A percentile compares a stretch with the other conserved stretches of the same genome.
Evolutionary conservation across 768 basidiomycete species (phyloP).

Genomic region (Boletus subparvulus): DNA sequence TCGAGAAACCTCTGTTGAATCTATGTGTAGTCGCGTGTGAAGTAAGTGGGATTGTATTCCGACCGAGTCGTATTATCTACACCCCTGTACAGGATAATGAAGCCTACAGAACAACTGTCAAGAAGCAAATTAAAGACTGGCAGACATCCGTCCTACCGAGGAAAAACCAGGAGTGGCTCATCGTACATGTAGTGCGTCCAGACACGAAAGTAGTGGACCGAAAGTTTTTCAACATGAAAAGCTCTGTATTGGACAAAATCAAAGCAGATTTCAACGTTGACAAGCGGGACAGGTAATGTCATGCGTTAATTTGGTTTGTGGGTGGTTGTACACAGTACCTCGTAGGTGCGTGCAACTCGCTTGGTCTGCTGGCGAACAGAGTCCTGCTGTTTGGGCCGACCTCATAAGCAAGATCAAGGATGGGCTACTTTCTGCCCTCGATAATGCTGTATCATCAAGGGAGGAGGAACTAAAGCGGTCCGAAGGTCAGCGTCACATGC

Average conservation of each 20-base stretch:
- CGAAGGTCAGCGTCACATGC: conserved; percentile 86
- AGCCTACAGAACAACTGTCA: conserved; percentile 70
- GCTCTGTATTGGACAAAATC: conserved; percentile 85
- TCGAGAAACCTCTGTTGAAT: conserved; percentile 87
- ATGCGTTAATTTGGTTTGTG: conserved; percentile 3
- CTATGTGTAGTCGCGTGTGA: conserved; percentile 87
- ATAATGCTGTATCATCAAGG: conserved; percentile 68
- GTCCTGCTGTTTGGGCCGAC: conserved; percentile 84
- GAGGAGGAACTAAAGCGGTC: conserved; percentile 91
- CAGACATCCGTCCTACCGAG: conserved; percentile 58
- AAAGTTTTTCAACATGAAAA: conserved; percentile 81
- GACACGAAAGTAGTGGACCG: conserved; percentile 59
- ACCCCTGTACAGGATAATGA: conserved; percentile 52
- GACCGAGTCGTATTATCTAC: conserved; percentile 8
- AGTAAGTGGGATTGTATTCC: conserved; percentile 44
- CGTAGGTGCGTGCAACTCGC: conserved; percentile 78
- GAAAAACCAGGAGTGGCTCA: conserved; percentile 92
- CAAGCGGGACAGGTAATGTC: conserved; percentile 69
- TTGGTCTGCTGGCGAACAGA: conserved; percentile 70
- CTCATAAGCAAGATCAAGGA: conserved; percentile 89
- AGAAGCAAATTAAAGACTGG: conserved; percentile 94
- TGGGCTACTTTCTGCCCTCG: conserved; percentile 80
- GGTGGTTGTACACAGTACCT: conserved; percentile 16
- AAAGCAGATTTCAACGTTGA: conserved; percentile 89
- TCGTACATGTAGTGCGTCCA: conserved; percentile 80